phyloP scores from a whole-genome alignment of 208 protist species.

The Kentomonas sorsogonicus region DNA sequence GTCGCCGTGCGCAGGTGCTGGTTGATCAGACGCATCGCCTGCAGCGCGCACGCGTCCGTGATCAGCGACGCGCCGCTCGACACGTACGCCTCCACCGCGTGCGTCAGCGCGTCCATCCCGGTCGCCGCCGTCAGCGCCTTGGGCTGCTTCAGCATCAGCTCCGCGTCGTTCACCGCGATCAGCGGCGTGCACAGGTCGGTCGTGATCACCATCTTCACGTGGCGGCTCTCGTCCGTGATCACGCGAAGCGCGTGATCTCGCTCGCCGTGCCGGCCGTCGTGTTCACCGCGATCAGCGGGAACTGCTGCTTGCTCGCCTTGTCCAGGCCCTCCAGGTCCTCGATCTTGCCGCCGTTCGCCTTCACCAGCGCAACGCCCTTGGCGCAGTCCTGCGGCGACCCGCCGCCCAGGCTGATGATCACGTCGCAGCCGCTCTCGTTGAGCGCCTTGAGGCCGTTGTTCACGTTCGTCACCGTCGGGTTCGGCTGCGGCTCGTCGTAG shows the following conservation, averaged over 20 bases:
- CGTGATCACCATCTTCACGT: slow-evolving; percentile 68
- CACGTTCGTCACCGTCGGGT: slow-evolving; percentile 60
- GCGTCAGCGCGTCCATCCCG: slow-evolving; percentile 88
- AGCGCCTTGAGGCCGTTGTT: slow-evolving; percentile 43
- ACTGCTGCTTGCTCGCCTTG: slow-evolving; percentile 39
- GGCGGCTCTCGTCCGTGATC: slow-evolving; percentile 68
- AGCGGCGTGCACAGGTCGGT: slow-evolving; percentile 57
- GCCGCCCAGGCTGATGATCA: slow-evolving; percentile 77
- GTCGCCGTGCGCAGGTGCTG: slow-evolving; percentile 54
- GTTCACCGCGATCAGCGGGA: slow-evolving; percentile 70
- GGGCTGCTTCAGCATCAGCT: slow-evolving; percentile 76
- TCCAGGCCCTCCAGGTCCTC: slow-evolving; percentile 58
- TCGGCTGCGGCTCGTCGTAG: slow-evolving; percentile 58
- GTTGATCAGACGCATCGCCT: slow-evolving; percentile 68
- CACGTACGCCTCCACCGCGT: slow-evolving; percentile 85
- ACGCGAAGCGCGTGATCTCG: slow-evolving; percentile 89
- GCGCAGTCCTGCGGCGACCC: slow-evolving; percentile 83
- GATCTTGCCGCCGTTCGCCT: slow-evolving; percentile 62
- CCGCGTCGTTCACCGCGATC: slow-evolving; percentile 74
- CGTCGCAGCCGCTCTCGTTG: slow-evolving; percentile 44
- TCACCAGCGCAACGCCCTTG: slow-evolving; percentile 78
- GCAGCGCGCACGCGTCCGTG: slow-evolving; percentile 64
- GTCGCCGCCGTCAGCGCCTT: slow-evolving; percentile 79
- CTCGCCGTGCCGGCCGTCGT: slow-evolving; percentile 88
- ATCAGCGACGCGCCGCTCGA: slow-evolving; percentile 46